phyloP scores from a whole-genome alignment of 306 rosid species.

The Quercus ilex region DNA sequence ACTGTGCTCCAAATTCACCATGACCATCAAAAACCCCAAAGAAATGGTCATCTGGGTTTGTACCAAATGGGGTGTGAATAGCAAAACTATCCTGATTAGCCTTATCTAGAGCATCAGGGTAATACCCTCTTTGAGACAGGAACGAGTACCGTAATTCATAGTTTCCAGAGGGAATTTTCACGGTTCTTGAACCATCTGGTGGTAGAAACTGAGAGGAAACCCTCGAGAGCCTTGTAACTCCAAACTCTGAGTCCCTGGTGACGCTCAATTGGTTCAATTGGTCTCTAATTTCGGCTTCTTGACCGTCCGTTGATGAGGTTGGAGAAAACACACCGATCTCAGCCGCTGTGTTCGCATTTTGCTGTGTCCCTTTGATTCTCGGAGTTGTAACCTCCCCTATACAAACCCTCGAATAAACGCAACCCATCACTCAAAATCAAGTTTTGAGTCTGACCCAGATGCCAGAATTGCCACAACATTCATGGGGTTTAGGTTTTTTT shows the following conservation, averaged over 20 bases:
- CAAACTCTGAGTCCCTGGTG: constrained; percentile 65
- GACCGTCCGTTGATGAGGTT: constrained; percentile 29
- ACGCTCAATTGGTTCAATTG: constrained; percentile 41
- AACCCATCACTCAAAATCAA: constrained; percentile 57
- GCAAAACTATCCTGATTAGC: constrained; percentile 97
- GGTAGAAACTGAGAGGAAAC: constrained; percentile 94
- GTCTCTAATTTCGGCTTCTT: constrained; percentile 48
- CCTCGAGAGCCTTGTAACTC: constrained; percentile 81
- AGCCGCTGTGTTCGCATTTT: constrained; percentile 31
- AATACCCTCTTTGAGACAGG: constrained; percentile 86
- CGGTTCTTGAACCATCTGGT: constrained; percentile 75
- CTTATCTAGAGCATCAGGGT: constrained; percentile 96
- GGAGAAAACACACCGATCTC: constrained; percentile 44
- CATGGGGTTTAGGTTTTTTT: constrained; percentile 33
- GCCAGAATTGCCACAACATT: constrained; percentile 29
- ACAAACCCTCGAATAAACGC: constrained; percentile 84
- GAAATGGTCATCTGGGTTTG: constrained; percentile 69
- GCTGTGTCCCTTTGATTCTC: constrained; percentile 39
- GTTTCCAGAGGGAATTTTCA: constrained; percentile 51
- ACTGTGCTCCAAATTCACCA: constrained; percentile 85
- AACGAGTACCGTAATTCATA: constrained; percentile 72
- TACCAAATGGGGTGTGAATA: constrained; percentile 88
- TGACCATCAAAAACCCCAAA: constrained; percentile 98
- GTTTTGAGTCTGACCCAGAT: constrained; percentile 26
- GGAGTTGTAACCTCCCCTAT: constrained; percentile 60